Conservation (phyloP, 148 eudicot genomes). For the Chenopodium berlandieri region DNA sequence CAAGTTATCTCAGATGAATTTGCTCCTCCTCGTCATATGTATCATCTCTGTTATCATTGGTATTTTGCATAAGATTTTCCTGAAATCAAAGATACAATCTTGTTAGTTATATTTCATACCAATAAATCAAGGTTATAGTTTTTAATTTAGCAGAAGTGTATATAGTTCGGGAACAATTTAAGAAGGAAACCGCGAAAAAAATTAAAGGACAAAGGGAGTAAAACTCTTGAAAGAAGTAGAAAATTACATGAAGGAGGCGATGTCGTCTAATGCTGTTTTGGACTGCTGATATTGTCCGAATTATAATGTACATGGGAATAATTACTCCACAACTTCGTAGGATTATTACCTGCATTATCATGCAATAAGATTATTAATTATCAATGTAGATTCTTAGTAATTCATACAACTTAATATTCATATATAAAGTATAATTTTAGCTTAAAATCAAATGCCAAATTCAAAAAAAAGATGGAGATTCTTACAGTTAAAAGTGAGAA, state of each 20-base stretch:
- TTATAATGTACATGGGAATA: constrained; percentile 72
- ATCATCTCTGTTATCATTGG: constrained; percentile 8
- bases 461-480: neutral
- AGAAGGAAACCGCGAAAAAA: neutral
- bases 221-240: neutral
- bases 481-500: constrained; percentile 74
- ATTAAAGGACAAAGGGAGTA: neutral
- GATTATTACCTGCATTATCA: constrained; percentile 48
- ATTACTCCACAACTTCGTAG: constrained; percentile 60
- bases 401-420: neutral
- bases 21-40: constrained; percentile 15
- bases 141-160: no score
- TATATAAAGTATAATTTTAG: neutral
- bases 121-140: neutral
- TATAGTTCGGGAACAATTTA: no score
- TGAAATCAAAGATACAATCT: neutral
- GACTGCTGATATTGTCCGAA: constrained; percentile 44
- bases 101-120: neutral
- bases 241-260: constrained; percentile 31
- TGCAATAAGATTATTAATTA: neutral
- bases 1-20: constrained; percentile 5
- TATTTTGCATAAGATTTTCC: constrained; percentile 20
- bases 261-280: constrained; percentile 49
- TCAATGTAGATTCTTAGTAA: neutral
- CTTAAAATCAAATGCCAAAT: neutral